Conservation (phyloP, 805 yeast genomes). For the Kodamaea nitidulidarum region DNA sequence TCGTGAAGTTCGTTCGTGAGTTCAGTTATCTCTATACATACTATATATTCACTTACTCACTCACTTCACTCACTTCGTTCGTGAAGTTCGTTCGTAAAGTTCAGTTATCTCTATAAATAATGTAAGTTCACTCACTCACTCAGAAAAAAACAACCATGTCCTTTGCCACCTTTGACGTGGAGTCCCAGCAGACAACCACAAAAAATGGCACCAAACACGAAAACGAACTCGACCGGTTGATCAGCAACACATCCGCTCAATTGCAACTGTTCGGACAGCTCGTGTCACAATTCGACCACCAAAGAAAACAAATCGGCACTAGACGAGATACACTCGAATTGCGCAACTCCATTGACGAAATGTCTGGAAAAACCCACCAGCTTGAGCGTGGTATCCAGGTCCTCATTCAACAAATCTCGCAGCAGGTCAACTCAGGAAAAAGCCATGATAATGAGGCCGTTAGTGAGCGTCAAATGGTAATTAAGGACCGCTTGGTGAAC, state of each 20-base stretch:
- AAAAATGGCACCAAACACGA: constrained; percentile 3
- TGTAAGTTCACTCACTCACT: too few relatives aligned
- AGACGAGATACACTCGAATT: constrained; percentile 41
- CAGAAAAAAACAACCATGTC: too few relatives aligned
- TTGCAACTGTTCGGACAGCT: constrained; percentile 45
- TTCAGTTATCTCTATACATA: too few relatives aligned
- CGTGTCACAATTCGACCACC: constrained; percentile 48
- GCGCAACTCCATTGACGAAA: constrained; percentile 32
- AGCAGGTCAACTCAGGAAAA: constrained; percentile 20
- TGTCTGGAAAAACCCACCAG: constrained; percentile 28
- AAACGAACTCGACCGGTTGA: constrained; percentile 32
- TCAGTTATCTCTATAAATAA: too few relatives aligned
- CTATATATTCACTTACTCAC: too few relatives aligned
- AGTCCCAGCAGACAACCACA: constrained; percentile 38
- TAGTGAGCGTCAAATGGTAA: constrained; percentile 39
- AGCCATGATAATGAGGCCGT: constrained; percentile 26
- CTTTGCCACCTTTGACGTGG: constrained; percentile 50
- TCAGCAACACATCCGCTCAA: constrained; percentile 35
- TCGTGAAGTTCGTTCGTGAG: too few relatives aligned
- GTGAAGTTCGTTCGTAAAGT: too few relatives aligned
- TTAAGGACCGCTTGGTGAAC: constrained; percentile 48
- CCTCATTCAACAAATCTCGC: constrained; percentile 27
- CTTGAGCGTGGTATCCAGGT: constrained; percentile 29
- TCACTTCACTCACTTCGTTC: too few relatives aligned
- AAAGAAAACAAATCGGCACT: constrained; percentile 50